A percentile compares a stretch with the other conserved stretches of the same genome.
Evolutionary conservation across 2,329 filamentous ascomycete species (phyloP).

Genomic region (Aureobasidium sp.): DNA sequence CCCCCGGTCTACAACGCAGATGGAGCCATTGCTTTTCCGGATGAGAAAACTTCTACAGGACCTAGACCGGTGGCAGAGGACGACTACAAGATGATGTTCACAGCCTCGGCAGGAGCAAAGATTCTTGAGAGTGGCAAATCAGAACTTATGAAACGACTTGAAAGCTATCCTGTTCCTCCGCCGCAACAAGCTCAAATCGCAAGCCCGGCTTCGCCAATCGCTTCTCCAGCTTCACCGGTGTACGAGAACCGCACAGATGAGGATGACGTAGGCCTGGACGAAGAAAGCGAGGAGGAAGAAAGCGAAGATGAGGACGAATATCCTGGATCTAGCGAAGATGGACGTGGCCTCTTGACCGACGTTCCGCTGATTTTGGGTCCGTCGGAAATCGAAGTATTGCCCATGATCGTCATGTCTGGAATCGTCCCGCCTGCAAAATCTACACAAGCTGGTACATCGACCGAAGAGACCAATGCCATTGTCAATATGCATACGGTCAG

Average conservation of each 20-base stretch:
- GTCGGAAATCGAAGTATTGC: slow-evolving; percentile 89
- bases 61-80: slow-evolving; percentile 29
- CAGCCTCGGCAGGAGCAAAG: slow-evolving; percentile 41
- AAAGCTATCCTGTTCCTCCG: slow-evolving; percentile 31
- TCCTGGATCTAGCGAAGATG: slow-evolving; percentile 52
- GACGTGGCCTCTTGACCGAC: slow-evolving; percentile 81
- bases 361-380: slow-evolving; percentile 91
- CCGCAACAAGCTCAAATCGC: slow-evolving; percentile 16
- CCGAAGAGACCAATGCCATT: slow-evolving; percentile 49
- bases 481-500: slow-evolving; percentile 83
- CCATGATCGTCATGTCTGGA: slow-evolving; percentile 95
- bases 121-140: slow-evolving; percentile 45
- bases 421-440: slow-evolving; percentile 65
- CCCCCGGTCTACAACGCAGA: slow-evolving; percentile 23
- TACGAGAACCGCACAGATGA: slow-evolving; percentile 15
- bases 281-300: slow-evolving; percentile 46
- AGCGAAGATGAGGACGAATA: slow-evolving; percentile 72
- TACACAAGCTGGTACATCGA: slow-evolving; percentile 48
- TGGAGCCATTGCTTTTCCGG: slow-evolving; percentile 21
- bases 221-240: slow-evolving; percentile 16
- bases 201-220: slow-evolving; percentile 28
- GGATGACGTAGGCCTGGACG: slow-evolving; percentile 24
- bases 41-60: slow-evolving; percentile 12
- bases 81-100: slow-evolving; percentile 45
- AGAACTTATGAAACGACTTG: slow-evolving; percentile 45